phyloP scores from a whole-genome alignment of 2,329 filamentous ascomycete species.

The Colletotrichum falcatum region DNA sequence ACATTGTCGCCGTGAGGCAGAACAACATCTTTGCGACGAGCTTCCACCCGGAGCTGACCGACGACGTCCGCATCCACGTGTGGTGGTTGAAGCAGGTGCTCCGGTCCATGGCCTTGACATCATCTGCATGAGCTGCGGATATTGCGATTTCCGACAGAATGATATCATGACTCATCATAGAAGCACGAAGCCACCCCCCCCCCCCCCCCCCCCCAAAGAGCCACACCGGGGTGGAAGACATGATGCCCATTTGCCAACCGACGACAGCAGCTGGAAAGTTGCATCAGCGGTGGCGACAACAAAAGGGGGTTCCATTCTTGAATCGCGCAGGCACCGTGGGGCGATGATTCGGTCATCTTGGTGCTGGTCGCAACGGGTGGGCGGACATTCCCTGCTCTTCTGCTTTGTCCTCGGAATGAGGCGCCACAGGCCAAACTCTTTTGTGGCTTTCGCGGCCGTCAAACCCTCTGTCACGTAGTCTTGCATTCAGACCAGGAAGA shows the following conservation, averaged over 20 bases:
- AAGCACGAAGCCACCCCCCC: no score
- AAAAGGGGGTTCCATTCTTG: not conserved
- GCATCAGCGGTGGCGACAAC: slow-evolving; percentile 1
- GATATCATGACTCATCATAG: slow-evolving; percentile 4
- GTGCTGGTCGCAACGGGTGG: slow-evolving; percentile 8
- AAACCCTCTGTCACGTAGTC: not conserved
- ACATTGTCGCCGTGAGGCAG: slow-evolving; percentile 90
- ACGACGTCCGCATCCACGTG: slow-evolving; percentile 86
- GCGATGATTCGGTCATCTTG: not conserved
- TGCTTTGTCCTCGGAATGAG: slow-evolving; percentile 29
- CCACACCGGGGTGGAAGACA: not conserved
- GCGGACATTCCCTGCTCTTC: not conserved
- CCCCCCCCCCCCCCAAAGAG: no score
- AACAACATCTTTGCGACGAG: slow-evolving; percentile 94
- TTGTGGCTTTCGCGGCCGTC: slow-evolving; percentile 26
- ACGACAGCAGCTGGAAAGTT: not conserved
- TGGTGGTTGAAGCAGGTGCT: slow-evolving; percentile 86
- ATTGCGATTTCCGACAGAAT: not conserved
- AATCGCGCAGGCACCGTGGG: slow-evolving; percentile 32
- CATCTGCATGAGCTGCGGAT: slow-evolving; percentile 17
- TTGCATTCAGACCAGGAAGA: not conserved
- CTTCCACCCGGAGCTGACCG: slow-evolving; percentile 94
- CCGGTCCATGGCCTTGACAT: slow-evolving; percentile 8
- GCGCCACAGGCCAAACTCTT: slow-evolving; percentile 15
- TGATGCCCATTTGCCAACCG: not conserved